phyloP scores from a whole-genome alignment of 2,329 filamentous ascomycete genomes.

The Trichophyton mentagrophytes region DNA sequence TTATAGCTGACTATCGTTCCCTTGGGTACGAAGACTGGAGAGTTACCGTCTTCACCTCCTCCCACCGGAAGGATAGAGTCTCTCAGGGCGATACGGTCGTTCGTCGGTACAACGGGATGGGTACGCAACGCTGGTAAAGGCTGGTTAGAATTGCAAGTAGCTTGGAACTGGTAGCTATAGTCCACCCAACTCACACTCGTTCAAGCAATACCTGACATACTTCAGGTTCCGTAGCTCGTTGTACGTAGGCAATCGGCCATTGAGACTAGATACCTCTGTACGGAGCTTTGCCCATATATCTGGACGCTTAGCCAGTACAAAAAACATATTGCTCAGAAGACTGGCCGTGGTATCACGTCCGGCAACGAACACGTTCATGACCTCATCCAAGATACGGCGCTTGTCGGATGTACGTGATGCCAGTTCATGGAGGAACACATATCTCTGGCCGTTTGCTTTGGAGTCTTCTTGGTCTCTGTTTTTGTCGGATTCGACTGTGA shows the following conservation, averaged over 20 bases:
- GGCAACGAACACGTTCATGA: conserved; percentile 49
- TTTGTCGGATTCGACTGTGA: conserved; percentile 37
- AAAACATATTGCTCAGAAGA: conserved; percentile 36
- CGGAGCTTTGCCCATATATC: conserved; percentile 18
- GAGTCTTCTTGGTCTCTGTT: conserved; percentile 54
- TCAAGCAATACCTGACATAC: conserved; percentile 9
- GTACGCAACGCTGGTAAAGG: conserved; percentile 25
- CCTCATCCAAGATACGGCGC: conserved; percentile 56
- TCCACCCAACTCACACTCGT: conserved; percentile 5
- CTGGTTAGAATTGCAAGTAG: conserved; percentile 48
- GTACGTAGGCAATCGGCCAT: neutral
- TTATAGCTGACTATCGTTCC: conserved; percentile 55
- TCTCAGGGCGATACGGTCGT: conserved; percentile 27
- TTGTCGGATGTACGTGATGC: conserved; percentile 49
- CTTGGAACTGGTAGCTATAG: conserved; percentile 30
- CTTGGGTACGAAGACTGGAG: conserved; percentile 50
- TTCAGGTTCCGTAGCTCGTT: conserved; percentile 12
- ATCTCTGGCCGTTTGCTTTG: conserved; percentile 51
- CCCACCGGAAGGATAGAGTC: conserved; percentile 38
- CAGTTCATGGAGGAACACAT: conserved; percentile 58
- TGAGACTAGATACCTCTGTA: conserved; percentile 39
- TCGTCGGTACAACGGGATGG: conserved; percentile 36
- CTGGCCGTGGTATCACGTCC: conserved; percentile 43
- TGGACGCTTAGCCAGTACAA: conserved; percentile 41
- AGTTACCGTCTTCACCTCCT: conserved; percentile 47